Evolutionary conservation across 805 yeast species (phyloP), one percentile per base, ranked within the genome.

Genomic region (Hanseniaspora nectarophila): DNA sequence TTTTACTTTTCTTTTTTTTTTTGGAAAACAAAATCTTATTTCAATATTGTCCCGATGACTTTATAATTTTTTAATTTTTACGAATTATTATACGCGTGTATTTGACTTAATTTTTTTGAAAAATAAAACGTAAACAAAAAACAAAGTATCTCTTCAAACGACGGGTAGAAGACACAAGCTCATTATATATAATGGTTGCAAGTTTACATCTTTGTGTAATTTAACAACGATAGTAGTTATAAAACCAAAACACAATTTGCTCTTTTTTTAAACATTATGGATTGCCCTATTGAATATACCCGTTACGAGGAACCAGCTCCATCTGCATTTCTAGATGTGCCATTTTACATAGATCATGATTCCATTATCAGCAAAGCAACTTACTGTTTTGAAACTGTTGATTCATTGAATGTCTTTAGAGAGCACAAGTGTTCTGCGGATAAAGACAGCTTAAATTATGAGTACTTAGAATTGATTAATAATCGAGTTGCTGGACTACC

Each of bases 291-390:
- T 16, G 45, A 42, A 42, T 42, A 42, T 32, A 42, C 45, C 5
- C 45, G 45, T 20, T 42, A 26, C 29, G 45, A 42, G 12, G 45
- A 42, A 29, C 45, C 43, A 6, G 51, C 44, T 5, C 51, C 51
- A 29, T 28, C 40, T 34, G 20, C 26, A 12, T 46, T 38, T 31
- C n/a, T 46, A 13, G 43, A 46, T 13, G 38, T 46, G 3, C 51
- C 43, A 2, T 46, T 46, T 18, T 46, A 46, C 42, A 28, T 40
- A 23, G 44, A 46, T 23, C 29, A 9, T 38, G 38, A 46, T 21
- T 38, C 43, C 4, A 29, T 46, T 9, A 24, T 46, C 28, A 46
- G 51, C 21, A 32, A 38, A 13, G 38, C 51, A 1, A 46, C 51
- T 2, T 46, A 38, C 31, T 46, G 51, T 20, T 46, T 46, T 46